Percentiles rank a stretch among this genome's conserved stretches.
phyloP scores from a whole-genome alignment of 2,329 filamentous ascomycete species.

The Aspergillus intermedius region DNA sequence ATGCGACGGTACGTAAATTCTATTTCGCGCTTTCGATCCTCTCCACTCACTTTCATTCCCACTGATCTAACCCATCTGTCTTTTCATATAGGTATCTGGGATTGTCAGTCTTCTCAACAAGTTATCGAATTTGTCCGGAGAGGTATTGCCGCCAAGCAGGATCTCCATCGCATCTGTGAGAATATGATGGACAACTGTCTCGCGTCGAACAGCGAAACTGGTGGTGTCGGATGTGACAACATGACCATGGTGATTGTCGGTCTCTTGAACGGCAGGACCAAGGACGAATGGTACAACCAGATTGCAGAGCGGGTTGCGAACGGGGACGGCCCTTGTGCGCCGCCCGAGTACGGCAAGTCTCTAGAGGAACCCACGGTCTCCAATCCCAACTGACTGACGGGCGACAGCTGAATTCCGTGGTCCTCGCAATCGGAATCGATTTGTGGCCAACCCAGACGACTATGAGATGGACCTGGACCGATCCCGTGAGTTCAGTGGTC shows the following conservation, averaged over 20 bases:
- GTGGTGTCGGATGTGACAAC: conserved; percentile 97
- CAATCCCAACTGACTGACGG: conserved; percentile 37
- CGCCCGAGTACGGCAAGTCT: conserved; percentile 97
- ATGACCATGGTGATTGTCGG: conserved; percentile 97
- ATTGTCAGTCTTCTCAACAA: conserved; percentile 96
- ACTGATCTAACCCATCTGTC: neutral
- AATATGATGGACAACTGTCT: conserved; percentile 99
- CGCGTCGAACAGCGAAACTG: conserved; percentile 94
- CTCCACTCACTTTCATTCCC: neutral
- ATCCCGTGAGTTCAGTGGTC: conserved; percentile 61
- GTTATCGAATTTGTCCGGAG: conserved; percentile 95
- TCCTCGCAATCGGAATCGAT: conserved; percentile 73
- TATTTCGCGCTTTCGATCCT: conserved; percentile 3
- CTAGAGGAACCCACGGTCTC: conserved; percentile 37
- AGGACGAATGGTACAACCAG: conserved; percentile 98
- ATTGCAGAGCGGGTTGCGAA: conserved; percentile 89
- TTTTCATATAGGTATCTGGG: conserved; percentile 76
- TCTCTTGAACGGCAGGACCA: conserved; percentile 81
- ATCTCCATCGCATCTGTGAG: conserved; percentile 90
- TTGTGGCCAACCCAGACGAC: conserved; percentile 64
- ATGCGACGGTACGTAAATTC: conserved; percentile 66
- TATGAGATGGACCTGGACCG: conserved; percentile 47
- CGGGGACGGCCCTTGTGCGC: conserved; percentile 95
- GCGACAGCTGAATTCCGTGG: conserved; percentile 73
- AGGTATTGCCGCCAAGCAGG: conserved; percentile 93